These are phyloP conservation scores for Lepidium aucheri DNA, from an alignment of 345 rosid species.

Conservation along the genomic window DNA sequence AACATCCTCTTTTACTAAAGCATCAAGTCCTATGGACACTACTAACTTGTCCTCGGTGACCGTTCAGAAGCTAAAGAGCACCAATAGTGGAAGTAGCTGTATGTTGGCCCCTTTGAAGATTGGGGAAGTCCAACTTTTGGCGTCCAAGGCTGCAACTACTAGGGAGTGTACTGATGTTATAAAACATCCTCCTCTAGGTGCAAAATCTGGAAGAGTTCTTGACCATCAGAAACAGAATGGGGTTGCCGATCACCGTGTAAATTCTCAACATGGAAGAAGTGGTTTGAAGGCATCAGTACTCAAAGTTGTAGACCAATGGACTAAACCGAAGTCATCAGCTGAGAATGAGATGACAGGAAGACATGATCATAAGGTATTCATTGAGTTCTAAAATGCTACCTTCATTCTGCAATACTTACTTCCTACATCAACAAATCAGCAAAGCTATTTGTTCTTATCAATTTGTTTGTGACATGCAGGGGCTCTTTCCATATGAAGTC, in stretches of 20 bases:
- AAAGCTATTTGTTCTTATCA: conserved; percentile 1
- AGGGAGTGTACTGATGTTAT: conserved; percentile 24
- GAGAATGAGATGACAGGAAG: conserved; percentile 42
- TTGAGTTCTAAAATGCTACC: conserved; percentile 5
- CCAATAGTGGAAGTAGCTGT: conserved; percentile 15
- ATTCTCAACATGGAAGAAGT: conserved; percentile 31
- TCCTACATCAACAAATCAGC: not conserved
- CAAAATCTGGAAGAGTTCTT: conserved; percentile 29
- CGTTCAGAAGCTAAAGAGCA: conserved; percentile 27
- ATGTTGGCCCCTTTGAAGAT: conserved; percentile 29
- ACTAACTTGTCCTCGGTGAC: conserved; percentile 16
- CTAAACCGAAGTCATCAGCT: conserved; percentile 44
- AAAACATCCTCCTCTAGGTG: conserved; percentile 28
- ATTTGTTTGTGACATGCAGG: conserved; percentile 41
- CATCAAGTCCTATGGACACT: conserved; percentile 8
- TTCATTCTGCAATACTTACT: not conserved
- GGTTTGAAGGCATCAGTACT: conserved; percentile 53
- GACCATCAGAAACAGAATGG: conserved; percentile 30
- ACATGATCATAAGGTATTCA: conserved; percentile 58
- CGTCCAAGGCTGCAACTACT: conserved; percentile 24
- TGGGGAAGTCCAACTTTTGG: conserved; percentile 22
- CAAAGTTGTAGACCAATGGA: conserved; percentile 63
- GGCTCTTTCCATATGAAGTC: conserved; percentile 63
- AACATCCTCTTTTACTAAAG: conserved; percentile 8
- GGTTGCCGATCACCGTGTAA: conserved; percentile 16